Conservation (phyloP, 2,329 filamentous ascomycete species). For the Penicillium psychrosexuale region DNA sequence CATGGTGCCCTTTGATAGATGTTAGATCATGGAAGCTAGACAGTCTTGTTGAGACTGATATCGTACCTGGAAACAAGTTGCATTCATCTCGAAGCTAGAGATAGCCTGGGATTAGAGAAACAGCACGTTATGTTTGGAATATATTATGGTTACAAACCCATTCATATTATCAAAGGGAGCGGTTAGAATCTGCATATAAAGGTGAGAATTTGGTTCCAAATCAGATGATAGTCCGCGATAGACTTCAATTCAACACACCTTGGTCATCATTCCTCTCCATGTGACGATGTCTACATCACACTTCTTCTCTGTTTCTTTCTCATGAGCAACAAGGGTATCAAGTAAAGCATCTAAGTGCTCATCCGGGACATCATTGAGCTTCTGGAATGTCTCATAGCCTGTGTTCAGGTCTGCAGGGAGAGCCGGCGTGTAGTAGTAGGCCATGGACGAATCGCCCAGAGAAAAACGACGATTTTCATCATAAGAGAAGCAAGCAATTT, state of each 20-base stretch:
- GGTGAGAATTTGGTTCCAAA: neutral
- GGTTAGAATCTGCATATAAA: slow-evolving; percentile 67
- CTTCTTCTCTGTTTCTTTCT: slow-evolving; percentile 64
- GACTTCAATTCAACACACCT: slow-evolving; percentile 53
- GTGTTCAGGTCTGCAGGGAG: slow-evolving; percentile 70
- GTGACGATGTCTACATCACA: slow-evolving; percentile 79
- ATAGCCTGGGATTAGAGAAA: slow-evolving; percentile 1
- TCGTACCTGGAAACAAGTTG: slow-evolving; percentile 77
- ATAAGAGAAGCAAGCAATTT: slow-evolving; percentile 92
- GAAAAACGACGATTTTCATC: slow-evolving; percentile 76
- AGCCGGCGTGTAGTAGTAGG: slow-evolving; percentile 79
- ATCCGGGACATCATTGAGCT: slow-evolving; percentile 76
- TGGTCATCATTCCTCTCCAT: slow-evolving; percentile 98
- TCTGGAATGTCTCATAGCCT: slow-evolving; percentile 78
- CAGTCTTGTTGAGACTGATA: neutral
- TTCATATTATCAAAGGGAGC: slow-evolving; percentile 78
- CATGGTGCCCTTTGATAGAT: slow-evolving; percentile 52
- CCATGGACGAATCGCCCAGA: slow-evolving; percentile 73
- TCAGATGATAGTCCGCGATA: neutral
- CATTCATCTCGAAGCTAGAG: slow-evolving; percentile 91
- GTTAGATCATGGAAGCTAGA: slow-evolving; percentile 18
- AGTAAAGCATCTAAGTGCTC: slow-evolving; percentile 85
- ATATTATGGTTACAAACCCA: slow-evolving; percentile 53
- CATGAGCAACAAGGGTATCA: slow-evolving; percentile 68
- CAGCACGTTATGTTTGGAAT: neutral